Evolutionary conservation across 257 asterid species (phyloP), one percentile per base, ranked within the genome.

Genomic region (Capsicum pubescens): DNA sequence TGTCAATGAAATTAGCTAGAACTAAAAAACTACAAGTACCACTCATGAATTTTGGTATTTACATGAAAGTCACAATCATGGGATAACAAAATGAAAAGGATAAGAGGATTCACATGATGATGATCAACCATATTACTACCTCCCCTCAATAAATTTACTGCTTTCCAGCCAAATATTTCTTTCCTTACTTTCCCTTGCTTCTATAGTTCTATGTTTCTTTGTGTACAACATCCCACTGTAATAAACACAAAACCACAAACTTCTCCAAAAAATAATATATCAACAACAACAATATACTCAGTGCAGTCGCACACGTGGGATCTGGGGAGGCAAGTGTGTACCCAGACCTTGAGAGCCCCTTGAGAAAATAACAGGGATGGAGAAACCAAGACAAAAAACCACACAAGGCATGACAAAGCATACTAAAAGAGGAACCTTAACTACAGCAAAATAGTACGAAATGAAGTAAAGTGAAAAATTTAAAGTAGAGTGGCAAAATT

Each of bases 71-170:
- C 84, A 7, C 9, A 58, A 39, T 39, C 3, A 50, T 12, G 48
- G 35, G 59, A 80, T 44, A 60, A 80, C 58, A 60, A 59, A 80
- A 60, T 26, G 74, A 14, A 36, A 60, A 81, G 59, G 71, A 59
- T 11, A 67, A 81, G 52, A 61, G 58, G 61, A 21, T 63, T 13
- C 35, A 81, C 42, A 10, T 42, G 36, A 59, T 19, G 48, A 14
- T 12, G 15, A 1, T 14, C 11, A 42, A 63, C 4, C 50, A 52
- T 60, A 13, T 80, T 60, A 59, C 69, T 19, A n/a, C 6, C 52
- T 44, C 57, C 58, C 57, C 83, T 46, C 19, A 8, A 3, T 61
- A 64, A 66, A 2, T 39, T 21, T 58, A 48, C 64, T 36, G 9
- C 4, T 9, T 35, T 42, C 52, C n/a, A 19, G 59, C 44, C 19